phyloP scores from a whole-genome alignment of 305 asterid genomes.

The Coffea humblotiana region DNA sequence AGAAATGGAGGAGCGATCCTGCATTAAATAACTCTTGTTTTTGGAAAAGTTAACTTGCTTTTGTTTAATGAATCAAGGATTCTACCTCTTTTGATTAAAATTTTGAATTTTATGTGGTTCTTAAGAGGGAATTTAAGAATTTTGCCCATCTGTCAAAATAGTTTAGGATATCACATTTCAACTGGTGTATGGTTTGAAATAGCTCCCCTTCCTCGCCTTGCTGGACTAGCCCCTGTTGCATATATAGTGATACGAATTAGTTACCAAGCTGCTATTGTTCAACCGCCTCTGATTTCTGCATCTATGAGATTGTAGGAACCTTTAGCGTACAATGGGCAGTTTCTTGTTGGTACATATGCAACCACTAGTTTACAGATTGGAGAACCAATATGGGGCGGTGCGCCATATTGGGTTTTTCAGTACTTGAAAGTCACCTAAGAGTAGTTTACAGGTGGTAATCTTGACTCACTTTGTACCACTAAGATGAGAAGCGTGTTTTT shows the following conservation, averaged over 20 bases:
- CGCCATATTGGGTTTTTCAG: background rate
- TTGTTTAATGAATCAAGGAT: background rate
- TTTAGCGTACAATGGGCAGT: background rate
- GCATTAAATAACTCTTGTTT: background rate
- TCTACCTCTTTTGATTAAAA: background rate
- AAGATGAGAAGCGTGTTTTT: background rate
- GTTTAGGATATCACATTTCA: too few species aligned
- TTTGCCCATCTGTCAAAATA: background rate
- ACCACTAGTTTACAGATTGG: background rate
- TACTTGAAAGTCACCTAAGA: background rate
- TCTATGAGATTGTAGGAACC: background rate
- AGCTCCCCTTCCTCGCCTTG: background rate
- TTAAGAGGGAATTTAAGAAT: background rate
- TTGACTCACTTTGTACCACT: background rate
- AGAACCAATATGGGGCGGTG: background rate
- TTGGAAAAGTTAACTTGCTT: background rate
- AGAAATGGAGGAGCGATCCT: background rate
- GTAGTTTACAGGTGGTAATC: background rate
- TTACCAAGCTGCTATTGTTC: background rate
- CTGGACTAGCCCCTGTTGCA: too few species aligned
- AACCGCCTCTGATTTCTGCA: background rate
- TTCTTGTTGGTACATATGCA: background rate
- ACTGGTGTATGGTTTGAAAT: background rate
- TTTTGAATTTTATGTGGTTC: background rate
- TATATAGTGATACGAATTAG: background rate